A percentile compares a stretch with the other conserved stretches of the same genome.
phyloP scores from a whole-genome alignment of 1,284 basidiomycete species.

The Papiliotrema terrestris region DNA sequence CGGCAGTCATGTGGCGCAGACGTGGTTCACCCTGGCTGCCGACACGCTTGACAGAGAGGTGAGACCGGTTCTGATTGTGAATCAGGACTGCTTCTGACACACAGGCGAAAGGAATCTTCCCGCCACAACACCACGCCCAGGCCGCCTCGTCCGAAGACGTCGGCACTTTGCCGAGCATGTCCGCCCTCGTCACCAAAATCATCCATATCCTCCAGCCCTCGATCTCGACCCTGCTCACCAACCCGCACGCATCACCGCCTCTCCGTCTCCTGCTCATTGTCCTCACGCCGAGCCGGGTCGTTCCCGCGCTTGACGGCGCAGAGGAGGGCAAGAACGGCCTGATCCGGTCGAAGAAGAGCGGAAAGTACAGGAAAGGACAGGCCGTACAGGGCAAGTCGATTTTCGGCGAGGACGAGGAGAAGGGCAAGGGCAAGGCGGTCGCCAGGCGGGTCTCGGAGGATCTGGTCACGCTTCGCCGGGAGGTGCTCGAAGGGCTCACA shows the following conservation, averaged over 20 bases:
- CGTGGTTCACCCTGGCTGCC: constrained; percentile 67
- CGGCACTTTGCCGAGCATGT: constrained; percentile 70
- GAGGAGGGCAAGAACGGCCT: constrained; percentile 14
- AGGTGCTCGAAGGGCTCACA: constrained; percentile 58
- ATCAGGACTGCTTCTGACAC: constrained; percentile 3
- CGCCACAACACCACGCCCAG: constrained; percentile 54
- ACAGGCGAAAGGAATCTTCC: constrained; percentile 63
- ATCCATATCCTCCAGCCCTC: constrained; percentile 50
- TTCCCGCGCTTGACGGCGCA: constrained; percentile 51
- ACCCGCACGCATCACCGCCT: constrained; percentile 84
- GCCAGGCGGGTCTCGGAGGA: constrained; percentile 53
- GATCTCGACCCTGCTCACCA: constrained; percentile 64
- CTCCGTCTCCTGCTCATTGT: constrained; percentile 69
- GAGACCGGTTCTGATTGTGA: constrained; percentile 19
- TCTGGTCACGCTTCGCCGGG: constrained; percentile 56
- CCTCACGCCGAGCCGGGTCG: constrained; percentile 53
- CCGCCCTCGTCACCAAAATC: constrained; percentile 38
- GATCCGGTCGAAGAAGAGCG: constrained; percentile 46
- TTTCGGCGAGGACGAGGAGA: constrained; percentile 33
- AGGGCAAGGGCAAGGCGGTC: constrained; percentile 16
- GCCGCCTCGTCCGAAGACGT: constrained; percentile 13
- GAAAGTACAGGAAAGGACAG: constrained; percentile 46
- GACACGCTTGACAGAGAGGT: constrained; percentile 80
- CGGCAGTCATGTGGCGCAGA: constrained; percentile 89
- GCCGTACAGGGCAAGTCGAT: constrained; percentile 47